Percentiles rank a stretch among this genome's conserved stretches.
Conservation (phyloP, 164 flowering plant species). For the Vitis cinerea region DNA sequence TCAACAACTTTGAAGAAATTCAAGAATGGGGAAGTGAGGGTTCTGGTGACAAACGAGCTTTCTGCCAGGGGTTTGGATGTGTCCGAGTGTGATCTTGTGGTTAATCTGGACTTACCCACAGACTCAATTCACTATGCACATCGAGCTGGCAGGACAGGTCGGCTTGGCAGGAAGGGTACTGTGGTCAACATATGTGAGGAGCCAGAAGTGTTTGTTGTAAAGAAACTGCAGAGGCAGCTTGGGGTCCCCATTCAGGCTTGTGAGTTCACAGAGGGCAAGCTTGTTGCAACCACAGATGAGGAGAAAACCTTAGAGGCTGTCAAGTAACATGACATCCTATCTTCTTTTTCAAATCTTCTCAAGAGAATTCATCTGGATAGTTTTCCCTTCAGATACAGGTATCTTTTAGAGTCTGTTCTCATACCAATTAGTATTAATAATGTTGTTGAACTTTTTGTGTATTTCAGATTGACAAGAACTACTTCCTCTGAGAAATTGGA, state of each 20-base stretch:
- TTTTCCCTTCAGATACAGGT: slow-evolving; percentile 3
- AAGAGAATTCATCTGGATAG: slow-evolving; percentile 11
- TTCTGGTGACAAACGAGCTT: slow-evolving; percentile 93
- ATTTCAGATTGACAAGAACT: background rate
- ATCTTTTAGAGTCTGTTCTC: background rate
- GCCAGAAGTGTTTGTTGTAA: slow-evolving; percentile 79
- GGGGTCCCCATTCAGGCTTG: slow-evolving; percentile 57
- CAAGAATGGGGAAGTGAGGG: slow-evolving; percentile 78
- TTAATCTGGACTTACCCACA: slow-evolving; percentile 83
- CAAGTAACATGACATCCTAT: background rate
- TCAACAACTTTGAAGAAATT: slow-evolving; percentile 82
- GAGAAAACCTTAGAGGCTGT: slow-evolving; percentile 16
- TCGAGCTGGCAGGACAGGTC: slow-evolving; percentile 90
- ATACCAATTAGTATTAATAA: background rate
- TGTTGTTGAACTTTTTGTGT: background rate
- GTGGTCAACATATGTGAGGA: slow-evolving; percentile 93
- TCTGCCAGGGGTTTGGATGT: slow-evolving; percentile 97
- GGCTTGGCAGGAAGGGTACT: slow-evolving; percentile 83
- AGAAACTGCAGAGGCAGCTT: slow-evolving; percentile 85
- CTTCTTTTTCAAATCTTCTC: background rate
- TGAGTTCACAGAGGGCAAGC: slow-evolving; percentile 81
- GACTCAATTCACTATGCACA: slow-evolving; percentile 93
- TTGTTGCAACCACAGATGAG: slow-evolving; percentile 36
- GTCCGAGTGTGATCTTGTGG: slow-evolving; percentile 94
- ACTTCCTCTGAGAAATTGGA: background rate